These are phyloP conservation scores for Populus deltoides DNA, from an alignment of 345 rosid genomes.

Conservation along the genomic window DNA sequence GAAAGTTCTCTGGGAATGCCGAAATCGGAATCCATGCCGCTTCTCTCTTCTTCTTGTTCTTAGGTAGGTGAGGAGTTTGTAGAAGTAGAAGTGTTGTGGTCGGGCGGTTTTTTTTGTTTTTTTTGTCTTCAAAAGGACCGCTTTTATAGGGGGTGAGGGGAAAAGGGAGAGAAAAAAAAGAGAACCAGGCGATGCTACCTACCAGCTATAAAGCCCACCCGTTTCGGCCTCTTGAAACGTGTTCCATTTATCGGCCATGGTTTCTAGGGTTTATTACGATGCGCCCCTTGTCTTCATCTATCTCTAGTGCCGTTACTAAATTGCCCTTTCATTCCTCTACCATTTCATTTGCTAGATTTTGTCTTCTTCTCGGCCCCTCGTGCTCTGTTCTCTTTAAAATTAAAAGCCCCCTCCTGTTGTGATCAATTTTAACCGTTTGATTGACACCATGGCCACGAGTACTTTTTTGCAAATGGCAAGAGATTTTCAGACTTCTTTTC, in stretches of 20 bases:
- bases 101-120: background rate
- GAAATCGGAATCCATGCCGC: constrained; percentile 86
- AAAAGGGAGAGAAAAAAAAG: background rate
- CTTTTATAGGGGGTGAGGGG: constrained; percentile 11
- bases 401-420: background rate
- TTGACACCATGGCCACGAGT: too few species aligned
- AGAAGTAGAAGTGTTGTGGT: background rate
- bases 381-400: too few species aligned
- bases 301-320: background rate
- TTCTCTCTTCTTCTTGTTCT: background rate
- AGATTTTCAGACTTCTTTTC: too few species aligned
- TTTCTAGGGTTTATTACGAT: constrained; percentile 9
- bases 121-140: background rate
- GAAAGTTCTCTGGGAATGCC: constrained; percentile 94
- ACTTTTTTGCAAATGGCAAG: too few species aligned
- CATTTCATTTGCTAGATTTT: too few species aligned
- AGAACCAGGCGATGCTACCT: constrained; percentile 11
- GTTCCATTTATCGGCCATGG: background rate
- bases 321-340: background rate
- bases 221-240: background rate
- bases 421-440: background rate
- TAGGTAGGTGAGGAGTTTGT: background rate
- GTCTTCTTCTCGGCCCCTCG: too few species aligned
- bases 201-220: background rate
- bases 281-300: background rate